Evolutionary conservation across 352 stramenopile species (phyloP).

Genomic region (Pythium biforme): DNA sequence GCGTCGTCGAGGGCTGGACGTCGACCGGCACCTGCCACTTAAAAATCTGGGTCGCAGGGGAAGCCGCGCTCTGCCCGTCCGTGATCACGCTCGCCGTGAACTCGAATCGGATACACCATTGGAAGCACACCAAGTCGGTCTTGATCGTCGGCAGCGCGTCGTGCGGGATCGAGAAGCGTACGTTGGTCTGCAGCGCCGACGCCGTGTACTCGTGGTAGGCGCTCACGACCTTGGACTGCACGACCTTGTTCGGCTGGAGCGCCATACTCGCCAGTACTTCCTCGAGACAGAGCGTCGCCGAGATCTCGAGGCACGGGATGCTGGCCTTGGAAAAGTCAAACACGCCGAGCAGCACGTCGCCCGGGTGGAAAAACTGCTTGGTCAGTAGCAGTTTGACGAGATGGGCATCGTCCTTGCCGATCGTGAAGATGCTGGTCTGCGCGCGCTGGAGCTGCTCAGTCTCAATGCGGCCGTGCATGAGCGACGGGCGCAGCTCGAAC

Average conservation of each 20-base stretch:
- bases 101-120: conserved; percentile 63
- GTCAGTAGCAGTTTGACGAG: conserved; percentile 57
- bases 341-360: conserved; percentile 50
- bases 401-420: conserved; percentile 59
- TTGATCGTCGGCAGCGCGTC: conserved; percentile 55
- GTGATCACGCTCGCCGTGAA: conserved; percentile 37
- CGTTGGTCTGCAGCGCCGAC: conserved; percentile 49
- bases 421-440: conserved; percentile 73
- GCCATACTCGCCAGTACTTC: conserved; percentile 53
- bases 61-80: conserved; percentile 2
- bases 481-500: conserved; percentile 58
- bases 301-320: conserved; percentile 52
- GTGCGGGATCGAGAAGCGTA: conserved; percentile 54
- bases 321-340: conserved; percentile 63
- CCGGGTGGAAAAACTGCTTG: conserved; percentile 68
- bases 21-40: conserved; percentile 58
- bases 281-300: conserved; percentile 46
- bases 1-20: conserved; percentile 32
- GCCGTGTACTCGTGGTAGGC: conserved; percentile 48
- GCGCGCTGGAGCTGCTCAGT: conserved; percentile 49
- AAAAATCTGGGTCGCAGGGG: conserved; percentile 35
- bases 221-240: conserved; percentile 51
- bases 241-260: conserved; percentile 48
- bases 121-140: conserved; percentile 60
- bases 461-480: conserved; percentile 71